phyloP scores from a whole-genome alignment of 2,329 filamentous ascomycete species.

The Talaromyces funiculosus region DNA sequence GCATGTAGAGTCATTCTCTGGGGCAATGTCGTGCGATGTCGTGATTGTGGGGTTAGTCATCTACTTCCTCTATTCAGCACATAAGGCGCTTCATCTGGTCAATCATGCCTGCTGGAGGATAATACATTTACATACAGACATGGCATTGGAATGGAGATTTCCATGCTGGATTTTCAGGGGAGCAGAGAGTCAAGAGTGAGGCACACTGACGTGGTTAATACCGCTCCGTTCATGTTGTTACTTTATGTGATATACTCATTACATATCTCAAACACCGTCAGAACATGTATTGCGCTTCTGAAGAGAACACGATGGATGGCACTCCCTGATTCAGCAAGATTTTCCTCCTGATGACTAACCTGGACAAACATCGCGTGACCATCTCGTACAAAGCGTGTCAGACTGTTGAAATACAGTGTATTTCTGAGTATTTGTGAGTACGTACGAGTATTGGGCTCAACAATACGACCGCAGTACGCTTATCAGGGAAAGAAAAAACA shows the following conservation, averaged over 20 bases:
- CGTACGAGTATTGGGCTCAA: not conserved
- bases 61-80: not conserved
- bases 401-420: not conserved
- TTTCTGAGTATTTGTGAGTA: not conserved
- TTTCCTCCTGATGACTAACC: not conserved
- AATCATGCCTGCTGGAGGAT: not conserved
- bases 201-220: not conserved
- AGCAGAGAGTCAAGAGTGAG: not conserved
- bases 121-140: not conserved
- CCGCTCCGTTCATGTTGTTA: not conserved
- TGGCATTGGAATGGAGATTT: not conserved
- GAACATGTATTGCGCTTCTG: not conserved
- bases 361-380: not conserved
- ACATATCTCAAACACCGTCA: not conserved
- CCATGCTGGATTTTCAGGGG: not conserved
- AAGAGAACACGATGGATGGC: not conserved
- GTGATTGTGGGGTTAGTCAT: slow-evolving; percentile 15
- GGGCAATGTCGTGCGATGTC: slow-evolving; percentile 14
- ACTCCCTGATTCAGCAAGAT: slow-evolving; percentile 9
- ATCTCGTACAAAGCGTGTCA: not conserved
- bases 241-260: not conserved
- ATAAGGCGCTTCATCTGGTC: not conserved
- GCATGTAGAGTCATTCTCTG: slow-evolving; percentile 2
- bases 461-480: not conserved
- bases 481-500: not conserved